Conservation (phyloP, 2,329 filamentous ascomycete species). For the Mycosphaerelloides madeirae region DNA sequence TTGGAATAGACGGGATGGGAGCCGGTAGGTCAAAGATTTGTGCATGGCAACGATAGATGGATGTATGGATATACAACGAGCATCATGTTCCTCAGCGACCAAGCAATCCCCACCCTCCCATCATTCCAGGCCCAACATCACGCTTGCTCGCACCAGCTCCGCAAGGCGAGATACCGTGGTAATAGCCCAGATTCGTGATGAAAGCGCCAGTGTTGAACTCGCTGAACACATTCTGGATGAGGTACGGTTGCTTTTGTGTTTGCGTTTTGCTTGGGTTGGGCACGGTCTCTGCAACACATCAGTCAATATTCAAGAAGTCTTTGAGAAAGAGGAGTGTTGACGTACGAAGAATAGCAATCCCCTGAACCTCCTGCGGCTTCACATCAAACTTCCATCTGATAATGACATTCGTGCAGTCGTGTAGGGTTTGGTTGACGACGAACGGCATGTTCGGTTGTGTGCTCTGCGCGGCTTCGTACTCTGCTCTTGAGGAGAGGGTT, state of each 20-base stretch:
- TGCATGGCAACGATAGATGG: no score
- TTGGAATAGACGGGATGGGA: slow-evolving; percentile 2
- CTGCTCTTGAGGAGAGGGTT: slow-evolving; percentile 17
- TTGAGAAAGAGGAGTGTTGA: background rate
- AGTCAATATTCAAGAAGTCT: background rate
- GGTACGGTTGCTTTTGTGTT: slow-evolving; percentile 21
- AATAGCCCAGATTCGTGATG: slow-evolving; percentile 3
- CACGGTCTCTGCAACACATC: slow-evolving; percentile 4
- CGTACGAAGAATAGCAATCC: slow-evolving; percentile 20
- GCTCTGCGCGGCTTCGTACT: slow-evolving; percentile 22
- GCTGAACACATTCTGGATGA: slow-evolving; percentile 23
- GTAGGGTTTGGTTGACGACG: slow-evolving; percentile 22
- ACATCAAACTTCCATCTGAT: slow-evolving; percentile 25
- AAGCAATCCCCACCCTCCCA: background rate
- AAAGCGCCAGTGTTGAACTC: slow-evolving; percentile 26
- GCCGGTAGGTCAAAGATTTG: background rate
- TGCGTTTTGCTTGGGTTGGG: no score
- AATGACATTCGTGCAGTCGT: slow-evolving; percentile 24
- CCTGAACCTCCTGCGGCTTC: slow-evolving; percentile 20
- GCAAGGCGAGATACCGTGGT: slow-evolving; percentile 4
- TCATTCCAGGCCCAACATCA: background rate
- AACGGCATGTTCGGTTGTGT: slow-evolving; percentile 27
- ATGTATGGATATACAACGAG: no score
- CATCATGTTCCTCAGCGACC: no score
- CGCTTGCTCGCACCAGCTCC: background rate